A percentile compares a stretch with the other conserved stretches of the same genome.
These are phyloP conservation scores for Parathielavia appendiculata DNA, from an alignment of 495 filamentous ascomycete species.

Conservation along the genomic window DNA sequence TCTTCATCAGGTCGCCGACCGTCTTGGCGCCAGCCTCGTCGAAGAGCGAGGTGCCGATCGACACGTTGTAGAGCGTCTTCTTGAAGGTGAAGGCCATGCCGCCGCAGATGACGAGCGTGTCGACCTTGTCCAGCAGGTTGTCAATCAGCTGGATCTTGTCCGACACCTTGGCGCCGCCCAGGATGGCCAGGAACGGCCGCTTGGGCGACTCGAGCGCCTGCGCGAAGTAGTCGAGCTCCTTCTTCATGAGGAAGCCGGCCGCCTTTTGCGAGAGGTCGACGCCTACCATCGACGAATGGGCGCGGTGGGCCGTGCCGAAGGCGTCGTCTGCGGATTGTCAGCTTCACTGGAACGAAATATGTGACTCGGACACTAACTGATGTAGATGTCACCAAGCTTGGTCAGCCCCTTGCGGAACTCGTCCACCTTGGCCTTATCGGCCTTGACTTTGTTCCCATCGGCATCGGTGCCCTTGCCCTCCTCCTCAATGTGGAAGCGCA, in stretches of 20 bases:
- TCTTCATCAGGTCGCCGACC: conserved; percentile 79
- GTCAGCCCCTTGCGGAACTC: conserved; percentile 94
- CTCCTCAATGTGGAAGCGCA: conserved; percentile 96
- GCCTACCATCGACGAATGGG: conserved; percentile 98
- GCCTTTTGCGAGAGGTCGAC: conserved; percentile 92
- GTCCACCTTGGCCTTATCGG: conserved; percentile 84
- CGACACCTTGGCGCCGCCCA: conserved; percentile 95
- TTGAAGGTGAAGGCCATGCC: conserved; percentile 99
- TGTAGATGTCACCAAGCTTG: conserved; percentile 89
- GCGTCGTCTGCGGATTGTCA: conserved; percentile 67
- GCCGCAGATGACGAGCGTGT: conserved; percentile 94
- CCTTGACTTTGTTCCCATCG: conserved; percentile 96
- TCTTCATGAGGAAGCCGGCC: conserved; percentile 98
- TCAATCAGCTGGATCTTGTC: conserved; percentile 99
- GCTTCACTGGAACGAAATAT: background rate
- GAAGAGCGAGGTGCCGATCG: conserved; percentile 89
- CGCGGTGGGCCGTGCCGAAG: conserved; percentile 96
- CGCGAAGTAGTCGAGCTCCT: conserved; percentile 99
- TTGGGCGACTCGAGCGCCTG: conserved; percentile 89
- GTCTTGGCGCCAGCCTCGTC: conserved; percentile 94
- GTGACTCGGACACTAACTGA: conserved; percentile 61
- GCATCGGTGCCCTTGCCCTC: conserved; percentile 90
- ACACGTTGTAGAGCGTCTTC: conserved; percentile 86
- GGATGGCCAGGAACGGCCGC: conserved; percentile 96
- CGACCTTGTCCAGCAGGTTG: conserved; percentile 94